A percentile compares a stretch with the other conserved stretches of the same genome.
These are phyloP conservation scores for Xylaria acuta DNA, from an alignment of 495 filamentous ascomycete species.

Conservation along the genomic window DNA sequence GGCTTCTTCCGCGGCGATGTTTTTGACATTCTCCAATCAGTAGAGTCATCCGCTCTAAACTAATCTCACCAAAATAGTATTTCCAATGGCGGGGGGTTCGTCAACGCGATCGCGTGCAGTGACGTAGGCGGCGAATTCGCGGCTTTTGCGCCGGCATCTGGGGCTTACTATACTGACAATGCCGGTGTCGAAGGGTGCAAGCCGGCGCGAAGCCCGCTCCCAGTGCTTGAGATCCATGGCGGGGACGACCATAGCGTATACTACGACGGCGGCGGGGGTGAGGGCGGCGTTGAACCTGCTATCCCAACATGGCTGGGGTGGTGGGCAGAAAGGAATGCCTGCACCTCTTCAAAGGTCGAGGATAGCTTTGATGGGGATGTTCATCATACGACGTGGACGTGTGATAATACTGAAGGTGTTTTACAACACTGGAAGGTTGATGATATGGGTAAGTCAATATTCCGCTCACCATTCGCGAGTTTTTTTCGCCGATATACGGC, in stretches of 20 bases:
- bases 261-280: slow-evolving; percentile 46
- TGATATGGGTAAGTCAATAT: slow-evolving; percentile 41
- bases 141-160: slow-evolving; percentile 52
- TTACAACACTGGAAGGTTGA: slow-evolving; percentile 57
- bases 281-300: slow-evolving; percentile 43
- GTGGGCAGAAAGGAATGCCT: slow-evolving; percentile 48
- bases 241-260: slow-evolving; percentile 45
- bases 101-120: slow-evolving; percentile 59
- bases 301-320: slow-evolving; percentile 45
- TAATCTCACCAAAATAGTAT: slow-evolving; percentile 40
- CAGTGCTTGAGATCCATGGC: slow-evolving; percentile 57
- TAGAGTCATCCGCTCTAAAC: neutral
- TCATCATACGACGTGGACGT: slow-evolving; percentile 45
- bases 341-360: slow-evolving; percentile 33
- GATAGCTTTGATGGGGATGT: slow-evolving; percentile 42
- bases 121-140: slow-evolving; percentile 48
- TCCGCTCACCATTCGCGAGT: neutral
- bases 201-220: slow-evolving; percentile 47
- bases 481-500: slow-evolving; percentile 3
- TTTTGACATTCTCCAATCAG: neutral
- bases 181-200: slow-evolving; percentile 38
- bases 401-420: slow-evolving; percentile 42
- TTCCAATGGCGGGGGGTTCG: slow-evolving; percentile 64
- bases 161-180: slow-evolving; percentile 40
- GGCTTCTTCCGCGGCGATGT: neutral